Evolutionary conservation across 2,329 filamentous ascomycete species (phyloP), one percentile per base, ranked within the genome.

Genomic region (Fusarium odoratissimum): DNA sequence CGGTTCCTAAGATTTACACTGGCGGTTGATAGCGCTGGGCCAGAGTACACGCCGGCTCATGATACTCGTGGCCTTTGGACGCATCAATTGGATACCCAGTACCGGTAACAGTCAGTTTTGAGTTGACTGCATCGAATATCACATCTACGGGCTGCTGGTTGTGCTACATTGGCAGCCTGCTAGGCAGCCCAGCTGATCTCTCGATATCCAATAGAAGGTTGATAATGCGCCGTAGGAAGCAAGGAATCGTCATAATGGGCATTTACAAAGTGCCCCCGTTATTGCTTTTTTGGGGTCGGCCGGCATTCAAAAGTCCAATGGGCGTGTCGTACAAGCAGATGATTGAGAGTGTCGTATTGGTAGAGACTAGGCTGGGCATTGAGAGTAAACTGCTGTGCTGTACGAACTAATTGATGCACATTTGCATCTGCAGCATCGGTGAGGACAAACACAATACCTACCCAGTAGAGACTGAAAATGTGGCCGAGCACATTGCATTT

Each of bases 171-270:
- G 68, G 52, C 57, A 67, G 49, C 59, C 64, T 59, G 60, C 63
- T 55, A 69, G 69, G 60, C 60, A 67, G 70, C 17, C 60, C 70
- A 73, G 70, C 60, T 73, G 70, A 73, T 64, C 51, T 59, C 25
- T 16, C 37, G 23, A 52, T 45, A 61, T 70, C 70, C 69, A 73
- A 73, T 71, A 40, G 60, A 25, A 55, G 57, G 49, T 52, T 67
- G 52, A 52, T 38, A 44, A 55, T 35, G 51, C 62, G 70, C 57
- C 41, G 55, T 42, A 70, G 57, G 40, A 73, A 73, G 65, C 57
- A 67, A 41, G 40, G 49, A 61, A 49, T 71, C 70, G 70, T 73
- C 70, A 73, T 73, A 56, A 57, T 67, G 57, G 41, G 49, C 49
- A 71, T 73, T 52, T 55, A 44, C 64, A 69, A 73, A 73, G 60